Percentiles rank a stretch among this genome's conserved stretches.
Conservation (phyloP, 2,329 filamentous ascomycete genomes). For the Colletotrichum sp. region DNA sequence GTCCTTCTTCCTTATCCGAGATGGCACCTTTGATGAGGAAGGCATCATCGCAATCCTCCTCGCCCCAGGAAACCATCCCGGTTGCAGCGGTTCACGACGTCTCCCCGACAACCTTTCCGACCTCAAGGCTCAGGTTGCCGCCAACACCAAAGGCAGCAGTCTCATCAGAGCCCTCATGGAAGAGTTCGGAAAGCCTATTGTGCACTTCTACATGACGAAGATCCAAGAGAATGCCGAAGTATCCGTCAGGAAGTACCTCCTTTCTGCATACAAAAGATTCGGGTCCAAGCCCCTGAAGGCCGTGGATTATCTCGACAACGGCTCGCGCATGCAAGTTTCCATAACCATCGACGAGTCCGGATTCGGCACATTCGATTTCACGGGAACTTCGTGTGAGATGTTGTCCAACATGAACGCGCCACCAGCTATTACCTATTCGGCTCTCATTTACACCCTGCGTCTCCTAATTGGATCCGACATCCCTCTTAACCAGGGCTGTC, state of each 20-base stretch:
- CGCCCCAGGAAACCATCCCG: constrained; percentile 75
- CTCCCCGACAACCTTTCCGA: constrained; percentile 85
- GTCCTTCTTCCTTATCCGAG: constrained; percentile 73
- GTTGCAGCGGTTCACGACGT: constrained; percentile 79
- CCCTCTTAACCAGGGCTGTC: constrained; percentile 52
- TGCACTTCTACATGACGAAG: constrained; percentile 73
- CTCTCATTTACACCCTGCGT: constrained; percentile 34
- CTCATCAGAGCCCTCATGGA: constrained; percentile 73
- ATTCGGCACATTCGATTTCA: constrained; percentile 68
- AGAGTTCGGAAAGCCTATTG: constrained; percentile 73
- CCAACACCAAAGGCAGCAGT: constrained; percentile 83
- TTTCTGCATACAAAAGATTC: background rate
- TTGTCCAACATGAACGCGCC: constrained; percentile 33
- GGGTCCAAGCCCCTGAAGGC: constrained; percentile 67
- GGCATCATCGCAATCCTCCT: constrained; percentile 73
- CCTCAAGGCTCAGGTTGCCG: constrained; percentile 84
- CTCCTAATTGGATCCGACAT: constrained; percentile 34
- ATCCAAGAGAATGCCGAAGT: constrained; percentile 69
- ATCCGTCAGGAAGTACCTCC: background rate
- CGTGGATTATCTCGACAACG: constrained; percentile 86
- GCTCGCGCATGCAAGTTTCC: constrained; percentile 75
- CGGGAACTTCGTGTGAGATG: constrained; percentile 31
- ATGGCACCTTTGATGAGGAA: constrained; percentile 79
- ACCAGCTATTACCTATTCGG: constrained; percentile 34
- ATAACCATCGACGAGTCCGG: constrained; percentile 77